phyloP scores from a whole-genome alignment of 1,284 basidiomycete genomes.

The Leccinum solheimii region DNA sequence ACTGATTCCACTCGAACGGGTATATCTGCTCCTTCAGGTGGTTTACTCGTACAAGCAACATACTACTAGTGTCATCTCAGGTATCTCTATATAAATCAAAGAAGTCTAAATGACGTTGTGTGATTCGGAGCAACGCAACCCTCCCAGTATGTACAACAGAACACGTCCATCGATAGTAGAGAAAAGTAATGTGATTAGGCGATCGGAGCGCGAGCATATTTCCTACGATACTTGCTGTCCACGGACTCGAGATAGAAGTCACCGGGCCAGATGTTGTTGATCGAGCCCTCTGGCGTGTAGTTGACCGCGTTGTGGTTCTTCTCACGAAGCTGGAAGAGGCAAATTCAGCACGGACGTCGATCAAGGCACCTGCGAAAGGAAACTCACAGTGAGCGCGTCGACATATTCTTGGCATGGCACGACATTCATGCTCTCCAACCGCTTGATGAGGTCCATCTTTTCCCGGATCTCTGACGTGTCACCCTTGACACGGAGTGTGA shows the following conservation, averaged over 20 bases:
- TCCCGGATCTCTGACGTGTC: constrained; percentile 78
- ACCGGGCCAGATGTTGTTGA: constrained; percentile 94
- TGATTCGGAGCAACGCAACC: no score
- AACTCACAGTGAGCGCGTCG: constrained; percentile 66
- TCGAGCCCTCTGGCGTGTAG: constrained; percentile 85
- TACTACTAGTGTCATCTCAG: constrained; percentile 3
- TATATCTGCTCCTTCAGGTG: neutral
- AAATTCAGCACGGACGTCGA: constrained; percentile 8
- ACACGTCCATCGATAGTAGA: neutral
- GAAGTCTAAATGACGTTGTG: no score
- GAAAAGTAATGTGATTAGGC: constrained; percentile 35
- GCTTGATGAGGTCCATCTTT: constrained; percentile 77
- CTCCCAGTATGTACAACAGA: neutral
- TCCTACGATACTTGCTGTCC: constrained; percentile 91
- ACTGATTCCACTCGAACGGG: no score
- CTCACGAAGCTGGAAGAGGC: constrained; percentile 73
- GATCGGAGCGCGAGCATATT: constrained; percentile 67
- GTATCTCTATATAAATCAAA: neutral
- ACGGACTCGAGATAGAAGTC: constrained; percentile 93
- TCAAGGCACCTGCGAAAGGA: neutral
- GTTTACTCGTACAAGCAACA: constrained; percentile 10
- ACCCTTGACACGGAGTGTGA: constrained; percentile 81
- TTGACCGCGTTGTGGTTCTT: constrained; percentile 93
- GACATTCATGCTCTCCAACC: constrained; percentile 86
- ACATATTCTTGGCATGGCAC: constrained; percentile 89